A percentile compares a stretch with the other conserved stretches of the same genome.
Evolutionary conservation across 352 stramenopile species (phyloP).

Genomic region (Phytophthora quininea): DNA sequence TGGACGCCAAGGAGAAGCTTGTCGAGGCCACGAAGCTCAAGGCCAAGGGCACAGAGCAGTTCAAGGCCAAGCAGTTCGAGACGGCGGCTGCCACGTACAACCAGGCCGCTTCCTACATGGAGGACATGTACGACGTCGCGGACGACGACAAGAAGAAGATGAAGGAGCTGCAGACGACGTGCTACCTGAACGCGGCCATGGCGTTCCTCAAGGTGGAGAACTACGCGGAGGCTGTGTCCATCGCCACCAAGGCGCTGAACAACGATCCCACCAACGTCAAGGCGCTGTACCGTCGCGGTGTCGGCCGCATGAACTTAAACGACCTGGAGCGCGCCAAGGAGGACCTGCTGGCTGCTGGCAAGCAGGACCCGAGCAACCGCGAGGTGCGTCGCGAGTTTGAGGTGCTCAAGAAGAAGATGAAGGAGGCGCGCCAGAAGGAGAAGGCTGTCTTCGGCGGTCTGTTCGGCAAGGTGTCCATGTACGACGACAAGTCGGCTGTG

Average conservation of each 20-base stretch:
- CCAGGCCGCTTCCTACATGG: slow-evolving; percentile 81
- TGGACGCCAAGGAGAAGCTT: slow-evolving; percentile 86
- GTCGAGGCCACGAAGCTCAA: slow-evolving; percentile 89
- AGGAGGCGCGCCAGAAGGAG: slow-evolving; percentile 94
- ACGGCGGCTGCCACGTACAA: slow-evolving; percentile 89
- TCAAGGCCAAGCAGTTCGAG: slow-evolving; percentile 89
- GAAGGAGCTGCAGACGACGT: slow-evolving; percentile 90
- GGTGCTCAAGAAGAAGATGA: slow-evolving; percentile 84
- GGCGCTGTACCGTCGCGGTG: slow-evolving; percentile 84
- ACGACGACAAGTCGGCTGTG: slow-evolving; percentile 95
- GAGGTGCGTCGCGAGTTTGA: slow-evolving; percentile 83
- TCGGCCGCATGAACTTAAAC: slow-evolving; percentile 85
- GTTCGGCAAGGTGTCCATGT: slow-evolving; percentile 97
- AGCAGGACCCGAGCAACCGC: slow-evolving; percentile 82
- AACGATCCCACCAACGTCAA: slow-evolving; percentile 87
- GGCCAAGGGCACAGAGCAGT: slow-evolving; percentile 91
- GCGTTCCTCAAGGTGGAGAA: slow-evolving; percentile 93
- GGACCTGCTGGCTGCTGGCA: slow-evolving; percentile 82
- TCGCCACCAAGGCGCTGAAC: slow-evolving; percentile 81
- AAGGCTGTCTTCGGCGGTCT: slow-evolving; percentile 96
- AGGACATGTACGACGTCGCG: slow-evolving; percentile 88
- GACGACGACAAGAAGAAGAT: slow-evolving; percentile 86
- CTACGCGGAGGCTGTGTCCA: slow-evolving; percentile 88
- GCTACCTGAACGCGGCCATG: slow-evolving; percentile 94
- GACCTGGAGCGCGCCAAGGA: slow-evolving; percentile 89